These are phyloP conservation scores for Tylopilus sp. DNA, from an alignment of 768 basidiomycete species.

Conservation along the genomic window DNA sequence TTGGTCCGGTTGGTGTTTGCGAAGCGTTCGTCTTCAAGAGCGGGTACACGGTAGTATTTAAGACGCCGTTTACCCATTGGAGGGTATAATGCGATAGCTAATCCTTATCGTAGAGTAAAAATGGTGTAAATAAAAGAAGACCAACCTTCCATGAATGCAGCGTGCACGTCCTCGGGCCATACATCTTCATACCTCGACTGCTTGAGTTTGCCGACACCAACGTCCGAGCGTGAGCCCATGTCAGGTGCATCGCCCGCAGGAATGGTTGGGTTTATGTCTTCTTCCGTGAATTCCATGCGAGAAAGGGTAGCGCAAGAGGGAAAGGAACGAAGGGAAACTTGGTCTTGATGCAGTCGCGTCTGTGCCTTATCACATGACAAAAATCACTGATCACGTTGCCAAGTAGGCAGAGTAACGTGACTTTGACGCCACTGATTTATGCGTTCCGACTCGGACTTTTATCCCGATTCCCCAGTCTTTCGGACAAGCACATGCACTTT, in stretches of 20 bases:
- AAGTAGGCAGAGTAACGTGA: not conserved
- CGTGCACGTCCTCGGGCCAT: slow-evolving; percentile 34
- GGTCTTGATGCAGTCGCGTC: slow-evolving; percentile 14
- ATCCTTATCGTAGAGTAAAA: slow-evolving; percentile 8
- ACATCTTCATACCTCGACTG: slow-evolving; percentile 34
- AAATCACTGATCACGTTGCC: slow-evolving; percentile 28
- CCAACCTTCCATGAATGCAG: slow-evolving; percentile 37
- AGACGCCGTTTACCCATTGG: slow-evolving; percentile 37
- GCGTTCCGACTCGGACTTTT: too few relatives aligned
- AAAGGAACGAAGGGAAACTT: not conserved
- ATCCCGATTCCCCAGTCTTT: not conserved
- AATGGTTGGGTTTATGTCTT: slow-evolving; percentile 16
- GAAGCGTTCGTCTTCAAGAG: slow-evolving; percentile 9
- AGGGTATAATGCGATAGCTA: slow-evolving; percentile 31
- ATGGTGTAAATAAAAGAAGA: not conserved
- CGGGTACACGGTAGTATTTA: slow-evolving; percentile 29
- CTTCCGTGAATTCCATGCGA: slow-evolving; percentile 20
- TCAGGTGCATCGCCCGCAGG: slow-evolving; percentile 7
- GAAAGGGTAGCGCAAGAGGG: slow-evolving; percentile 12
- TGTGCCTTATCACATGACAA: slow-evolving; percentile 27
- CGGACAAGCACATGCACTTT: not conserved
- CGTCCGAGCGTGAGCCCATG: not conserved
- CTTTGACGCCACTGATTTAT: not conserved
- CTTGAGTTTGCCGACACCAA: slow-evolving; percentile 17
- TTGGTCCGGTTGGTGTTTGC: slow-evolving; percentile 14